Evolutionary conservation across 1,139 yeast species (phyloP), one percentile per base, ranked within the genome.

Genomic region (Candida glucosophila): DNA sequence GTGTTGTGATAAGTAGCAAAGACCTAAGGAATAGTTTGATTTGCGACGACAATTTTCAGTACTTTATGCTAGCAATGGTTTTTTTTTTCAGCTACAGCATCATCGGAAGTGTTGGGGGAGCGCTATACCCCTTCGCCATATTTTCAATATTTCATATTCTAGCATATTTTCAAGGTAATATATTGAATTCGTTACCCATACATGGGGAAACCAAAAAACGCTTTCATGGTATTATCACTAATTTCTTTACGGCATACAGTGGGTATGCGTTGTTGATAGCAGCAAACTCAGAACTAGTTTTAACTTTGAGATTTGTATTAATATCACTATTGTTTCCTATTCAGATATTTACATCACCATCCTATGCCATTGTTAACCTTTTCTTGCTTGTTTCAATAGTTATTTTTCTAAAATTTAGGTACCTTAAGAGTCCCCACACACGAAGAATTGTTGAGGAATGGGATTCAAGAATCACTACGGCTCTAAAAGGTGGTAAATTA

Each of bases 121-220:
- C 60, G 6, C 52, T 70, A 23, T 67, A 67, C 40, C 67, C 79
- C 15, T 74, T 70, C 33, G 55, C 61, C 4, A 66, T 74, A n/a
- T 75, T 64, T 46, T 69, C 78, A 1, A 34, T 68, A 3, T 75
- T 75, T 55, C 81, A 75, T 48, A 51, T 66, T 14, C 47, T 73
- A 33, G 58, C 62, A 19, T 75, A 74, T 47, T 61, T 70, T 43
- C 67, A 61, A 27, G 39, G 44, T 23, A 47, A 51, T 28, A 33
- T 54, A 19, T 40, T 54, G 22, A 33, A 36, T 8, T 34, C 43
- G 10, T 37, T 44, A 12, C 45, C 56, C 6, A 24, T 45, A 9
- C 30, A 35, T 10, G 26, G 49, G 10, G 31, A 33, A 5, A 17
- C 32, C 5, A 52, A 53, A 33, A 53, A 50, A 26, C 19, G 24